Base-by-base conservation (phyloP, 495 filamentous ascomycete species). In the Tuber microsphaerosporum region DNA sequence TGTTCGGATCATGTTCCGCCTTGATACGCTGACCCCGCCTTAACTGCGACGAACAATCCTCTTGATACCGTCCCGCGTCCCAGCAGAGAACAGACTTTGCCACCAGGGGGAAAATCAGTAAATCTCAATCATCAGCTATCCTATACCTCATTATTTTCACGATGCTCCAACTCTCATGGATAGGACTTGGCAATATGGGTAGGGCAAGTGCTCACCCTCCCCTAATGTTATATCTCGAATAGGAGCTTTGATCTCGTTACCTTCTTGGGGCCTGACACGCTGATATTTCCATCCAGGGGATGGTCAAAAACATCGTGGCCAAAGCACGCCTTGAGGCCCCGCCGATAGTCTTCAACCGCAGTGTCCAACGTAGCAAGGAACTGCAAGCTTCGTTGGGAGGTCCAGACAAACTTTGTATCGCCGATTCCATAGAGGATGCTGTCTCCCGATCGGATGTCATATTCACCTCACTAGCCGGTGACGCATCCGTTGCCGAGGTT, bases 121-220 rank as follows among this genome's bases (percentile, higher is more conserved):
- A 65, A 65, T 34, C 56, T 0, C 12, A 17, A 34, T 8, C 26
- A 17, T 7, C 56, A 4, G 56, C 2, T 34, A 14, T 26, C 3
- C 26, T 0, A 34, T 7, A 34, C 26, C 26, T 7, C 56, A 22
- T 9, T 20, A 74, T 31, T 20, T 45, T 73, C 34, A 75, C 19
- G 17, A 76, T 76, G 71, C 37, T 61, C 41, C 89, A 88, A 82
- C 71, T 93, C 70, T 86, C 94, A 81, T 97, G 91, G 90, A 91
- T 97, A 73, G 94, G 94, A 72, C 86, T 97, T 73, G 94, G 94
- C 14, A 97, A 97, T 84, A 97, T 97, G 88, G 94, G 94, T 76
- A 87, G 92, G 75, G 93, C 94, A 86, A 86, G 89, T 86, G 51
- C 42, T 20, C 71, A 8, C 42, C 69, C 51, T 31, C 51, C 4